Conservation (phyloP, 257 asterid species). For the Solanum phureja region DNA sequence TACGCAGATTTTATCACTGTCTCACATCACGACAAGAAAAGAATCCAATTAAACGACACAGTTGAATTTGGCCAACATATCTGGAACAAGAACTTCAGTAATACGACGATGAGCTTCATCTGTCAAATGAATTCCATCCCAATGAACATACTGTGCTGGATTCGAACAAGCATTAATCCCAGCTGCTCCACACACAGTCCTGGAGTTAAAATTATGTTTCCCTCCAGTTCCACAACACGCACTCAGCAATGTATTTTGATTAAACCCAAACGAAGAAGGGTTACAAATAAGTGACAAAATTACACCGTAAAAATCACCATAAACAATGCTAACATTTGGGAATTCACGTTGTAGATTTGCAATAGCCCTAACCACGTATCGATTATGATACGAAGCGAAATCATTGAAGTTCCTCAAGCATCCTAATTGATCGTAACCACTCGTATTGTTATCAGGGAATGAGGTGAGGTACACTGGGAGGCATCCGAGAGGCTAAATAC, state of each 20-base stretch:
- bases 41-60: neutral
- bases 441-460: neutral
- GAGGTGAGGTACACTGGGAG: neutral
- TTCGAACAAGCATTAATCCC: neutral
- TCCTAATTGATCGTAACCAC: neutral
- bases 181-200: neutral
- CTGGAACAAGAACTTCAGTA: neutral
- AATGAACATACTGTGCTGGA: neutral
- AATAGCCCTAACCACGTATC: neutral
- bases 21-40: too few species aligned
- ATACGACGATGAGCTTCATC: neutral
- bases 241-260: neutral
- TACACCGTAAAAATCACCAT: neutral
- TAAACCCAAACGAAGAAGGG: neutral
- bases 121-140: conserved; percentile 1
- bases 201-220: neutral
- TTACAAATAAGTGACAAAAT: neutral
- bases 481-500: neutral
- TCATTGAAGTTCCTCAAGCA: neutral
- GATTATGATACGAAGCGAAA: neutral
- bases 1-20: too few species aligned
- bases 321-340: neutral
- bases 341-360: neutral
- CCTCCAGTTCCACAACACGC: conserved; percentile 1
- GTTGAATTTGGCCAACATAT: neutral